These are phyloP conservation scores for Favolaschia claudopus DNA, from an alignment of 768 basidiomycete species.

Conservation along the genomic window DNA sequence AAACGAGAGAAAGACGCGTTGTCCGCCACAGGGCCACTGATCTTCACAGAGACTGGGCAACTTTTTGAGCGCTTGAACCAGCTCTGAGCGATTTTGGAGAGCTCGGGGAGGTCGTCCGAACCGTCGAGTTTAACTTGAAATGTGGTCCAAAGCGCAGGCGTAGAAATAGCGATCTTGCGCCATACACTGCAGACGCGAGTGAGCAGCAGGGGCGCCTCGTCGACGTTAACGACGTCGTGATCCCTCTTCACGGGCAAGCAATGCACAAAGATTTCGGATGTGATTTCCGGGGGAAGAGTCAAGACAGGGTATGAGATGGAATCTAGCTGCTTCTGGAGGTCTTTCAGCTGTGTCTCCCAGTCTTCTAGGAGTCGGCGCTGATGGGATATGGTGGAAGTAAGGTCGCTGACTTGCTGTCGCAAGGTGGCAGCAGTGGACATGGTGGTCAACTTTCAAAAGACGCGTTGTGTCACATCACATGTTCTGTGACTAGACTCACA, in stretches of 20 bases:
- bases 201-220: slow-evolving; percentile 1
- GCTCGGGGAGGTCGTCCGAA: not conserved
- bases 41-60: not conserved
- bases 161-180: slow-evolving; percentile 9
- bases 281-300: slow-evolving; percentile 11
- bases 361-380: not conserved
- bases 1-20: not conserved
- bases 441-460: too few relatives aligned
- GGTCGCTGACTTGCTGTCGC: not conserved
- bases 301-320: slow-evolving; percentile 10
- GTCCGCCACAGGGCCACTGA: not conserved
- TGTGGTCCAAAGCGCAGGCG: slow-evolving; percentile 6
- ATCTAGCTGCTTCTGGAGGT: slow-evolving; percentile 2
- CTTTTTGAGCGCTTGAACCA: slow-evolving; percentile 2
- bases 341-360: not conserved
- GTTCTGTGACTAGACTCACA: too few relatives aligned
- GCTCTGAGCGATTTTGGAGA: not conserved
- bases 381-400: not conserved
- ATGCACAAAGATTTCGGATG: slow-evolving; percentile 12
- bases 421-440: not conserved
- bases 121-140: not conserved
- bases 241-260: not conserved
- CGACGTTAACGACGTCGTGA: not conserved
- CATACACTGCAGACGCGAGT: slow-evolving; percentile 3
- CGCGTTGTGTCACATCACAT: too few relatives aligned